phyloP scores from a whole-genome alignment of 805 yeast species.

The Tetrapisispora taiwanensis region DNA sequence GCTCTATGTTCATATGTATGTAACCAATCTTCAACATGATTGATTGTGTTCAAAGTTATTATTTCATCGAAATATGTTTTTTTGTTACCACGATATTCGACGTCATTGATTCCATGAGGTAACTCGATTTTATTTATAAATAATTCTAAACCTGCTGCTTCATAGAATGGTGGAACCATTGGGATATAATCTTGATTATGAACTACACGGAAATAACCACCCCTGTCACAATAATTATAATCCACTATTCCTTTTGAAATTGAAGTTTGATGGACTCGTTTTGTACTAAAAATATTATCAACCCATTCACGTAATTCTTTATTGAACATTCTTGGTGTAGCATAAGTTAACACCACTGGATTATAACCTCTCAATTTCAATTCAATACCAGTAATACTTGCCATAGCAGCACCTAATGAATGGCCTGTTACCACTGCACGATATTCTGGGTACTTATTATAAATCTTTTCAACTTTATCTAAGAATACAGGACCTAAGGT shows the following conservation, averaged over 20 bases:
- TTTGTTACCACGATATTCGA: constrained; percentile 18
- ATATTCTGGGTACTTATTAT: constrained; percentile 37
- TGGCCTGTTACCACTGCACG: constrained; percentile 54
- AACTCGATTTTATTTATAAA: constrained; percentile 31
- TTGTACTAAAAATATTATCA: constrained; percentile 39
- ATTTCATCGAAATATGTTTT: neutral
- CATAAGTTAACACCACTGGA: constrained; percentile 50
- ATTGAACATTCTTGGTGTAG: constrained; percentile 59
- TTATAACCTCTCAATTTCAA: constrained; percentile 42
- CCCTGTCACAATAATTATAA: constrained; percentile 16
- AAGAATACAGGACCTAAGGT: constrained; percentile 34
- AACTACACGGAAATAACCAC: constrained; percentile 42
- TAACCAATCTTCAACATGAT: constrained; percentile 10
- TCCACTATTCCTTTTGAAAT: constrained; percentile 19
- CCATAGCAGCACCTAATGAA: constrained; percentile 68
- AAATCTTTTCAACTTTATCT: constrained; percentile 28
- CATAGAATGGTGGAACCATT: constrained; percentile 42
- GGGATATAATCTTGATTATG: constrained; percentile 55
- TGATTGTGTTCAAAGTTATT: neutral
- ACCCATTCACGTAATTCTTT: constrained; percentile 39
- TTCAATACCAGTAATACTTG: constrained; percentile 54
- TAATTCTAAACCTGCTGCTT: constrained; percentile 46
- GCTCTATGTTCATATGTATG: constrained; percentile 32
- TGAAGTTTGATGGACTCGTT: constrained; percentile 20
- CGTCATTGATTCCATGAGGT: constrained; percentile 24